phyloP scores from a whole-genome alignment of 2,329 filamentous ascomycete species.

The Phoma sp. region DNA sequence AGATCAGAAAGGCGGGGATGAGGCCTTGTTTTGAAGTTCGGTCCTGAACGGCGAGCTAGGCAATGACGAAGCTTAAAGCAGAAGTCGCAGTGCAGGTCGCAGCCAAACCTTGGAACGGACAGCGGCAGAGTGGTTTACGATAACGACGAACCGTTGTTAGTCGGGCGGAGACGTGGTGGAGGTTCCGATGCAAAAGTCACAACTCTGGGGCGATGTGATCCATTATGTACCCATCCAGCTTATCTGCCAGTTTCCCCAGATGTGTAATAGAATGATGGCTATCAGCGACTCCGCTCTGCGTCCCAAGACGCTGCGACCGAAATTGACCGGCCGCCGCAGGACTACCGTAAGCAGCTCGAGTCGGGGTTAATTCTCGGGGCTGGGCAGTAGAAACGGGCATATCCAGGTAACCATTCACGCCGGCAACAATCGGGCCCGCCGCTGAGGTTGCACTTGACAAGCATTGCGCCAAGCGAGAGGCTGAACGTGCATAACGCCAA shows the following conservation, averaged over 20 bases:
- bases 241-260: slow-evolving; percentile 20
- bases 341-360: slow-evolving; percentile 14
- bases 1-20: slow-evolving; percentile 14
- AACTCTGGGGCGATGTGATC: background rate
- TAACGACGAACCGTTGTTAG: slow-evolving; percentile 6
- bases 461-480: slow-evolving; percentile 15
- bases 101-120: slow-evolving; percentile 19
- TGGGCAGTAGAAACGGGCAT: slow-evolving; percentile 12
- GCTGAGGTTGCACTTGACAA: slow-evolving; percentile 9
- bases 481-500: slow-evolving; percentile 8
- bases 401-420: slow-evolving; percentile 13
- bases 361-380: slow-evolving; percentile 12
- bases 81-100: slow-evolving; percentile 35
- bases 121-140: slow-evolving; percentile 5
- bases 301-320: slow-evolving; percentile 15
- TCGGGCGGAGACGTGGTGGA: background rate
- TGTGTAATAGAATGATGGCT: slow-evolving; percentile 26
- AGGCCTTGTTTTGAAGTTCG: slow-evolving; percentile 23
- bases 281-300: slow-evolving; percentile 14
- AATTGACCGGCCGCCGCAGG: slow-evolving; percentile 18
- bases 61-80: slow-evolving; percentile 16
- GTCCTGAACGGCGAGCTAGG: slow-evolving; percentile 21
- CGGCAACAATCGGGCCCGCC: slow-evolving; percentile 11
- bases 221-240: slow-evolving; percentile 15
- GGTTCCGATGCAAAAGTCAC: slow-evolving; percentile 1